A percentile compares a stretch with the other conserved stretches of the same genome.
Conservation (phyloP, 495 filamentous ascomycete species). For the Hypomontagnella monticulosa region DNA sequence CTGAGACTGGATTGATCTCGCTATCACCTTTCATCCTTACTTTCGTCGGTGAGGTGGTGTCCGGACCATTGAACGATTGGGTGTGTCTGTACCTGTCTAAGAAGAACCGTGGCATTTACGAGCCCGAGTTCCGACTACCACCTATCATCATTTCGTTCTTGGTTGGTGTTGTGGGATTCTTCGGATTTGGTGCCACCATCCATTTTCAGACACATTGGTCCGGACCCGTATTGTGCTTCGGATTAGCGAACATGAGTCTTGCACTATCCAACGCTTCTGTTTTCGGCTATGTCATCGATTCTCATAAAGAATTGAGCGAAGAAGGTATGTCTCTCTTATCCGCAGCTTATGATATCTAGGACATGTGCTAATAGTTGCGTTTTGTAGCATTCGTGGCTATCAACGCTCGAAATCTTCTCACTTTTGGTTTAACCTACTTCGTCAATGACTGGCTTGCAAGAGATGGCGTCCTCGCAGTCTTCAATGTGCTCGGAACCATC, state of each 20-base stretch:
- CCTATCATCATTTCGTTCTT: slow-evolving; percentile 58
- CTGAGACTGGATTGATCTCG: slow-evolving; percentile 59
- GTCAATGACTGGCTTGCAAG: slow-evolving; percentile 60
- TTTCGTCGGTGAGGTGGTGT: slow-evolving; percentile 58
- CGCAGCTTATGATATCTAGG: background rate
- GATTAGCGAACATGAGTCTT: slow-evolving; percentile 62
- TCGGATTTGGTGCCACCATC: slow-evolving; percentile 68
- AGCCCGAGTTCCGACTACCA: slow-evolving; percentile 65
- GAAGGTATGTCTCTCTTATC: slow-evolving; percentile 47
- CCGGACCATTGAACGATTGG: slow-evolving; percentile 63
- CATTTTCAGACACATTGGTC: slow-evolving; percentile 64
- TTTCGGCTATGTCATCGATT: slow-evolving; percentile 65
- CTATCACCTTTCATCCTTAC: slow-evolving; percentile 60
- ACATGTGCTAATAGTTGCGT: slow-evolving; percentile 21
- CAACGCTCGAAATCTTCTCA: slow-evolving; percentile 63
- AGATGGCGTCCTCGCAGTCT: slow-evolving; percentile 59
- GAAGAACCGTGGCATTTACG: slow-evolving; percentile 62
- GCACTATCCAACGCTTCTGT: slow-evolving; percentile 62
- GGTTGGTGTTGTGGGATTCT: slow-evolving; percentile 62
- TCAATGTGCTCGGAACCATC: slow-evolving; percentile 59
- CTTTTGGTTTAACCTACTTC: slow-evolving; percentile 64
- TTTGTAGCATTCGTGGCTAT: slow-evolving; percentile 62
- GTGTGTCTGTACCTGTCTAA: slow-evolving; percentile 56
- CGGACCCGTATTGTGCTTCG: slow-evolving; percentile 63
- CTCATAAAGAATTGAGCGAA: slow-evolving; percentile 60